Conservation (phyloP, 768 basidiomycete genomes). For the Nidula microcarpa region DNA sequence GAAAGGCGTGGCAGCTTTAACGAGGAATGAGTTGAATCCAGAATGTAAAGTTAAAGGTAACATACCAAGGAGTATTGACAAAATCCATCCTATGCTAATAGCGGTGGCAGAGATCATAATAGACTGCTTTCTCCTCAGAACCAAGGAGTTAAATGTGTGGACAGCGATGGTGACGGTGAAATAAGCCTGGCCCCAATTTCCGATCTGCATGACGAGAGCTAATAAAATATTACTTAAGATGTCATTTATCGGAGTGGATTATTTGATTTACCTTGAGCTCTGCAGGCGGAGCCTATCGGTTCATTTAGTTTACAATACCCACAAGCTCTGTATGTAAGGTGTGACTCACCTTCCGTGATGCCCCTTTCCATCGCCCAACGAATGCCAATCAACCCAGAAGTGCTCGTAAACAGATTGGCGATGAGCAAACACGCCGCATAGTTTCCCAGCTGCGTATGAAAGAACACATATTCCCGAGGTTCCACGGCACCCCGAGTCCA, state of each 20-base stretch:
- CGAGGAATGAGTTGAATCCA: background rate
- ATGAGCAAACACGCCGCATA: conserved; percentile 64
- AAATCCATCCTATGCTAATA: conserved; percentile 52
- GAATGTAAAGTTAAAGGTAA: conserved; percentile 1
- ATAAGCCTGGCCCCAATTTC: conserved; percentile 56
- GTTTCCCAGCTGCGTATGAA: conserved; percentile 67
- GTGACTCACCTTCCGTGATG: conserved; percentile 43
- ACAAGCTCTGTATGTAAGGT: background rate
- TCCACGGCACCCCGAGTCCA: conserved; percentile 17
- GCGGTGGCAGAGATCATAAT: conserved; percentile 38
- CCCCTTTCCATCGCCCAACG: conserved; percentile 42
- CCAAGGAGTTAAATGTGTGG: conserved; percentile 67
- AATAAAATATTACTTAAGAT: too few relatives aligned
- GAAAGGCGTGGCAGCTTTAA: conserved; percentile 32
- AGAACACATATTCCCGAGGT: conserved; percentile 55
- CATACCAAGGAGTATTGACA: conserved; percentile 48
- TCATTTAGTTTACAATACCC: background rate
- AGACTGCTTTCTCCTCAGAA: conserved; percentile 52
- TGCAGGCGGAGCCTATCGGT: conserved; percentile 44
- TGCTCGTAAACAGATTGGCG: conserved; percentile 50
- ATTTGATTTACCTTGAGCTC: conserved; percentile 49
- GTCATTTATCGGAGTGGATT: conserved; percentile 1
- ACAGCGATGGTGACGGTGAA: conserved; percentile 64
- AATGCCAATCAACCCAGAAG: conserved; percentile 52
- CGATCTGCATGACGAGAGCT: conserved; percentile 62